Evolutionary conservation across 805 yeast genomes (phyloP).

Genomic region (Metschnikowia cerradonensis): DNA sequence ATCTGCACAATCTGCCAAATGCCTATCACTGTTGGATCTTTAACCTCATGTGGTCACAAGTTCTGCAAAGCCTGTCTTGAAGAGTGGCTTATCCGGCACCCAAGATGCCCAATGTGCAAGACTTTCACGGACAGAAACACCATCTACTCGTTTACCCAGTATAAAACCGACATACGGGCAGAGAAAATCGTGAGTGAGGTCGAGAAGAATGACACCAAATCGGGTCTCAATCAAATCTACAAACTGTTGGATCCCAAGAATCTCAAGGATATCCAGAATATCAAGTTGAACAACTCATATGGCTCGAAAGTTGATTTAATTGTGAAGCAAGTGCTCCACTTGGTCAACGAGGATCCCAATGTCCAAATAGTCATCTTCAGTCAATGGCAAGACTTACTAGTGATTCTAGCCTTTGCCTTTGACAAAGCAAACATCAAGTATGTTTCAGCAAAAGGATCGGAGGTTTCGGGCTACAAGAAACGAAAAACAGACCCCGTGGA

Average conservation of each 20-base stretch:
- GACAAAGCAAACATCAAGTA: conserved; percentile 51
- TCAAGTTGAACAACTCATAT: conserved; percentile 41
- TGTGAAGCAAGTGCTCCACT: conserved; percentile 63
- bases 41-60: conserved; percentile 89
- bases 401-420: conserved; percentile 63
- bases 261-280: conserved; percentile 42
- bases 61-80: conserved; percentile 79
- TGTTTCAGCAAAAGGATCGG: conserved; percentile 50
- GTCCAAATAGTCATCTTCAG: conserved; percentile 86
- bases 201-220: conserved; percentile 1
- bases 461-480: conserved; percentile 4
- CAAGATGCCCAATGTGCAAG: conserved; percentile 82
- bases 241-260: conserved; percentile 40
- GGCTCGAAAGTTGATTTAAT: conserved; percentile 89
- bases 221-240: conserved; percentile 29
- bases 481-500: conserved; percentile 33
- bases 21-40: conserved; percentile 65
- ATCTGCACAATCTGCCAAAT: conserved; percentile 78
- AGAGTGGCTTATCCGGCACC: conserved; percentile 61
- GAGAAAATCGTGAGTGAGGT: conserved; percentile 24
- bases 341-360: conserved; percentile 51
- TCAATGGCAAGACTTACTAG: conserved; percentile 78
- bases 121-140: conserved; percentile 44
- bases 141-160: conserved; percentile 65
- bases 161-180: conserved; percentile 49